Evolutionary conservation across 2,329 filamentous ascomycete genomes (phyloP).

Genomic region (Aspergillus ochraceus): DNA sequence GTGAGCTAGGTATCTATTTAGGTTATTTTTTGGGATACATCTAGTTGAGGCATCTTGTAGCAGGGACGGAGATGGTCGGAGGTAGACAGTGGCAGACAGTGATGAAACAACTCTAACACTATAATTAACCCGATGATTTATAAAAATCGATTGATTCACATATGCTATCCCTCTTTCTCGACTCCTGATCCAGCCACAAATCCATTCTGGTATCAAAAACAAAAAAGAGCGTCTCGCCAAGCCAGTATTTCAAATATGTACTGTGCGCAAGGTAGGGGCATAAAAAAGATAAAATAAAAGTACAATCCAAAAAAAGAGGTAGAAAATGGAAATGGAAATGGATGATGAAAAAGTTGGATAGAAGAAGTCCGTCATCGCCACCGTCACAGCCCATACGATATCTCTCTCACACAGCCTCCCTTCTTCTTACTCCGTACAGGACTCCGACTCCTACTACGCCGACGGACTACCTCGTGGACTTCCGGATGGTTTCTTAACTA

Average conservation of each 20-base stretch:
- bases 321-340: not conserved
- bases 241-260: slow-evolving; percentile 62
- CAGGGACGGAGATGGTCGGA: too few relatives aligned
- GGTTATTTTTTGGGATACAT: too few relatives aligned
- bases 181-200: slow-evolving; percentile 14
- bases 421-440: not conserved
- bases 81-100: too few relatives aligned
- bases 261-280: slow-evolving; percentile 1
- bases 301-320: slow-evolving; percentile 20
- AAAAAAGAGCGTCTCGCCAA: slow-evolving; percentile 46
- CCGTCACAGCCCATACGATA: not conserved
- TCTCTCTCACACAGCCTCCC: not conserved
- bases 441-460: slow-evolving; percentile 16
- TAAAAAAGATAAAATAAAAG: slow-evolving; percentile 17
- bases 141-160: not conserved
- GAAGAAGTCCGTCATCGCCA: not conserved
- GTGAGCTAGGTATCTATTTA: too few relatives aligned
- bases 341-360: not conserved
- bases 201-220: slow-evolving; percentile 16
- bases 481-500: slow-evolving; percentile 53
- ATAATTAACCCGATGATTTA: not conserved
- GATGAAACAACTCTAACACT: too few relatives aligned
- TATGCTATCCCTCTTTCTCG: slow-evolving; percentile 7
- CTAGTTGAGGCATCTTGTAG: too few relatives aligned
- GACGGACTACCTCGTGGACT: slow-evolving; percentile 41